Evolutionary conservation across 805 yeast species (phyloP), one percentile per base, ranked within the genome.

Genomic region (Kodamaea kaohsiungensis): DNA sequence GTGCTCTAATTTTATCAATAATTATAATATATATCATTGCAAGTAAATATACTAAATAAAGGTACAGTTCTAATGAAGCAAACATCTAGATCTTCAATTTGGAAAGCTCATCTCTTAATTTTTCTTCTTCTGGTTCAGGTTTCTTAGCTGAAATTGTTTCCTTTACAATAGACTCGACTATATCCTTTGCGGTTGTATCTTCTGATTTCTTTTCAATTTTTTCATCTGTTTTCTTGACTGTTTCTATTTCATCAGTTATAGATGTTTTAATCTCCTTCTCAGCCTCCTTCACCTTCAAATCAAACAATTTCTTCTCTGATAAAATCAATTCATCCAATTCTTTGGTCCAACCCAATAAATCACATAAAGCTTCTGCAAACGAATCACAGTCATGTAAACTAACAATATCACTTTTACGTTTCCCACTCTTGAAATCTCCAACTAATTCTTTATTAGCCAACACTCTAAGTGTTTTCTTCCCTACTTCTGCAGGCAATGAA

Each of bases 401-500:
- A 1, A 90, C 59, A 8, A 88, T 65, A 65, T 93, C 98, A 1
- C 78, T 59, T 35, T 79, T 68, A 57, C 96, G 77, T 27, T 55
- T 64, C 12, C 58, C 55, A 16, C 78, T 73, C 13, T 72, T 61
- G 62, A 88, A 88, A 59, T 84, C 87, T 2, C 98, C 98, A 12
- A 89, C 97, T 0, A 70, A 62, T 55, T 89, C 97, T 52, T 80
- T 78, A 65, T 93, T 93, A 37, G 91, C 78, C 54, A 93, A 76
- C 0, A 86, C 84, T 56, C 99, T 76, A 3, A 76, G 65, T 16
- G 82, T 69, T 3, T 52, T 51, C 1, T 69, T 63, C 3, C 77
- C 75, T 0, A 87, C 81, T 61, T 88, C 91, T 1, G 81, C 69
- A 0, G 97, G 97, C 49, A 93, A 72, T 8, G 84, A 77, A 0